Conservation (phyloP, 2,329 filamentous ascomycete genomes). For the Bipolaris cookei region DNA sequence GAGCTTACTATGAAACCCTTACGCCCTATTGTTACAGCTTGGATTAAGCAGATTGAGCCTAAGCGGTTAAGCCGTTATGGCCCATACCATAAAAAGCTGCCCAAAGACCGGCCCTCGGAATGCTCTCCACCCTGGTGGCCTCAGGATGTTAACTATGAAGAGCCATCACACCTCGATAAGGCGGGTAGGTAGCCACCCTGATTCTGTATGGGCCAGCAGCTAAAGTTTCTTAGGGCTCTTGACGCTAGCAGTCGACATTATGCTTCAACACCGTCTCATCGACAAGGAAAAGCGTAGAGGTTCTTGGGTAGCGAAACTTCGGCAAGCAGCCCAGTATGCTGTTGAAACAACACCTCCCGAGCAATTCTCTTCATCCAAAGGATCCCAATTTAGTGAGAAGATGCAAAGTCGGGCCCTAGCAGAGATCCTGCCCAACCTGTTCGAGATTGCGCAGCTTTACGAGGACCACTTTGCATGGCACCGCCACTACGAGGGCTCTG, state of each 20-base stretch:
- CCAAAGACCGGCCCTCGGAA: slow-evolving; percentile 17
- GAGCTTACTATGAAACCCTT: slow-evolving; percentile 45
- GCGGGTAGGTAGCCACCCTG: slow-evolving; percentile 22
- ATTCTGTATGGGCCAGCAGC: neutral
- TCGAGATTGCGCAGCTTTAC: slow-evolving; percentile 36
- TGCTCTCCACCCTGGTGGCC: slow-evolving; percentile 43
- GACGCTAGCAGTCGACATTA: slow-evolving; percentile 37
- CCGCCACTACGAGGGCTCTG: slow-evolving; percentile 31
- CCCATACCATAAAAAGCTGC: slow-evolving; percentile 33
- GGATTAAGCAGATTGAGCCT: slow-evolving; percentile 41
- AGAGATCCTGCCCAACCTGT: slow-evolving; percentile 37
- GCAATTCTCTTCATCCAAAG: slow-evolving; percentile 38
- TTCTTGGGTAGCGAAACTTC: slow-evolving; percentile 36
- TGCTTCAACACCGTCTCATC: slow-evolving; percentile 36
- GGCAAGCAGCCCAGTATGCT: slow-evolving; percentile 26
- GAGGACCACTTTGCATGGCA: slow-evolving; percentile 40
- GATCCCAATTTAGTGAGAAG: slow-evolving; percentile 26
- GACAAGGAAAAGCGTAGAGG: slow-evolving; percentile 33
- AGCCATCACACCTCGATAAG: slow-evolving; percentile 42
- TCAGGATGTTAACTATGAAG: slow-evolving; percentile 34
- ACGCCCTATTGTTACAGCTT: slow-evolving; percentile 40
- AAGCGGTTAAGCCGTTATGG: slow-evolving; percentile 33
- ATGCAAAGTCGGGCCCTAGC: slow-evolving; percentile 38
- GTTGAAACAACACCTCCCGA: slow-evolving; percentile 30
- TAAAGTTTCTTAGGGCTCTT: slow-evolving; percentile 30